A percentile compares a stretch with the other conserved stretches of the same genome.
Conservation (phyloP, 345 rosid species). For the Populus nigra region DNA sequence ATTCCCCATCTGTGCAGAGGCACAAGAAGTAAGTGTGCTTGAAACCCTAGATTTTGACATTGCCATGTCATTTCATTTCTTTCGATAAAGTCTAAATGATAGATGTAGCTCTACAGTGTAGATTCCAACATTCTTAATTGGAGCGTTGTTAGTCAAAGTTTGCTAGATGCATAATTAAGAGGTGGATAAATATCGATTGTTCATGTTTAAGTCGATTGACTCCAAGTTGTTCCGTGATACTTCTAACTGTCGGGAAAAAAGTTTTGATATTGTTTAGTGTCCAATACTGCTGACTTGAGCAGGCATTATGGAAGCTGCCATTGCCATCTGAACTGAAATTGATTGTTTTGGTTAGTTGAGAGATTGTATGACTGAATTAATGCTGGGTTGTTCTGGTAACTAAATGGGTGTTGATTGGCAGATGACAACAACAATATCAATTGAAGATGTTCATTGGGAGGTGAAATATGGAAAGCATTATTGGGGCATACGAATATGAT, state of each 20-base stretch:
- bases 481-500: constrained; percentile 73
- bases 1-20: constrained; percentile 71
- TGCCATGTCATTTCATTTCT: not conserved
- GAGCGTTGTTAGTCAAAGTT: not conserved
- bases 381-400: constrained; percentile 1
- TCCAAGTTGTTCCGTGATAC: too few relatives aligned
- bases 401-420: constrained; percentile 33
- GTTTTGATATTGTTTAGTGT: not conserved
- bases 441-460: constrained; percentile 90
- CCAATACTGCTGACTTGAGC: not conserved
- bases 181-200: too few relatives aligned
- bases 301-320: not conserved
- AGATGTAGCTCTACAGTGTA: not conserved
- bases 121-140: not conserved
- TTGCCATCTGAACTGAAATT: not conserved
- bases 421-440: constrained; percentile 81
- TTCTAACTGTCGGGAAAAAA: not conserved
- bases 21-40: constrained; percentile 52
- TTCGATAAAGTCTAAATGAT: not conserved
- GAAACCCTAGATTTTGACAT: not conserved
- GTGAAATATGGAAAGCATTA: constrained; percentile 74
- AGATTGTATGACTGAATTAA: not conserved
- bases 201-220: too few relatives aligned
- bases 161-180: not conserved
- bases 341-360: not conserved